These are phyloP conservation scores for Lachnellula hyalina DNA, from an alignment of 2,329 filamentous ascomycete genomes.

Conservation along the genomic window DNA sequence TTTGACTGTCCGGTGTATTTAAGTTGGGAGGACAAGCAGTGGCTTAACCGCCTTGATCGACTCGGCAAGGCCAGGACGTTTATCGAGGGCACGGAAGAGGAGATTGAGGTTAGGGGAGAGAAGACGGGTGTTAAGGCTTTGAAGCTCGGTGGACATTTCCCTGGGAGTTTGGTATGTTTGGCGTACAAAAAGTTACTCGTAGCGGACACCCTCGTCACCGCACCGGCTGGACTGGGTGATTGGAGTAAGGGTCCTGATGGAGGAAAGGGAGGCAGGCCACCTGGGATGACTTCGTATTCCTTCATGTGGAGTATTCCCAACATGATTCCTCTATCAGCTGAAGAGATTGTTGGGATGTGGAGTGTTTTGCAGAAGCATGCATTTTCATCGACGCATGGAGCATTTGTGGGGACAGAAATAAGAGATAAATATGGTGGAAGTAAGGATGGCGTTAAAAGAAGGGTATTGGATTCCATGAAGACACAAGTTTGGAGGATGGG, in stretches of 20 bases:
- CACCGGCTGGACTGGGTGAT: conserved; percentile 50
- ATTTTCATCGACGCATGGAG: conserved; percentile 63
- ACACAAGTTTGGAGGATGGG: conserved; percentile 51
- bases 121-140: conserved; percentile 53
- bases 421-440: conserved; percentile 36
- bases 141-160: conserved; percentile 75
- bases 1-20: conserved; percentile 70
- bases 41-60: conserved; percentile 49
- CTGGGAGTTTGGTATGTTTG: conserved; percentile 63
- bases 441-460: conserved; percentile 46
- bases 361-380: conserved; percentile 53
- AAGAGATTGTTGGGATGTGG: conserved; percentile 66
- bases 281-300: conserved; percentile 49
- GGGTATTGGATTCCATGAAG: conserved; percentile 71
- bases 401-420: conserved; percentile 61
- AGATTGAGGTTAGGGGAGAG: conserved; percentile 35
- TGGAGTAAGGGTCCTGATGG: conserved; percentile 43
- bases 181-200: conserved; percentile 61
- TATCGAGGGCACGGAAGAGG: conserved; percentile 37
- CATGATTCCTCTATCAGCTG: conserved; percentile 63
- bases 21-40: conserved; percentile 57
- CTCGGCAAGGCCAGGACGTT: conserved; percentile 40
- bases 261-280: conserved; percentile 34
- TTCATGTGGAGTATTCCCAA: conserved; percentile 79
- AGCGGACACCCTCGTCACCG: conserved; percentile 71